Base-by-base conservation (phyloP, 257 asterid species). In the Przewalskia tangutica region DNA sequence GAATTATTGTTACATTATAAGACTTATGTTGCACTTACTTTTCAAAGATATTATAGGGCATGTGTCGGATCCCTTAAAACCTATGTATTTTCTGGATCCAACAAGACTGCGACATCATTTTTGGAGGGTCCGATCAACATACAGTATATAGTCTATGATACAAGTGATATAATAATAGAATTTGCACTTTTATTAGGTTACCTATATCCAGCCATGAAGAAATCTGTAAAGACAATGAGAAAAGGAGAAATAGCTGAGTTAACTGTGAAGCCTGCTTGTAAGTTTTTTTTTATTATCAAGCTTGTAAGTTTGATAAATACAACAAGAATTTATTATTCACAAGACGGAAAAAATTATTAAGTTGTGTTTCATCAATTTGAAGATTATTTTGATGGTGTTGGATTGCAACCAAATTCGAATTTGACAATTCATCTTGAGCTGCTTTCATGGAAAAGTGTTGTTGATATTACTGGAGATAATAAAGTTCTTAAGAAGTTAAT, bases 211-310 rank as follows among this genome's bases (percentile, higher is more conserved):
- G 94, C 92, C 83, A 87, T 91, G 88, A 88, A 86, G 85, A 88
- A 68, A 83, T 90, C 91, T 27, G 75, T 86, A 70, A 91, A 84
- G 82, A 89, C 94, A 64, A 90, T 91, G 94, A 89, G 96, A 87
- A 90, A 89, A 81, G 91, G 94, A 60, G 96, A 91, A 82, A 86
- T 85, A 68, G 91, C 90, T 80, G 91, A 90, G n/a, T 75, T 91
- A 54, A 89, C 82, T 54, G 96, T 90, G 78, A 91, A 89, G 83
- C 89, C 83, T 70, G 81, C 87, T 51, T 88, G 93, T 91, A 89
- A 86, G 93, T 86, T 38, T 27, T 27, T 27, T 27, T 27, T 27
- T 27, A 27, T 27, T 27, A 27, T 27, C 32, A 27, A 75, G 81
- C 87, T 51, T 88, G 93, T 91, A 89, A 86, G 93, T 86, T 38